Evolutionary conservation across 2,329 filamentous ascomycete species (phyloP).

Genomic region (Fusarium sp.): DNA sequence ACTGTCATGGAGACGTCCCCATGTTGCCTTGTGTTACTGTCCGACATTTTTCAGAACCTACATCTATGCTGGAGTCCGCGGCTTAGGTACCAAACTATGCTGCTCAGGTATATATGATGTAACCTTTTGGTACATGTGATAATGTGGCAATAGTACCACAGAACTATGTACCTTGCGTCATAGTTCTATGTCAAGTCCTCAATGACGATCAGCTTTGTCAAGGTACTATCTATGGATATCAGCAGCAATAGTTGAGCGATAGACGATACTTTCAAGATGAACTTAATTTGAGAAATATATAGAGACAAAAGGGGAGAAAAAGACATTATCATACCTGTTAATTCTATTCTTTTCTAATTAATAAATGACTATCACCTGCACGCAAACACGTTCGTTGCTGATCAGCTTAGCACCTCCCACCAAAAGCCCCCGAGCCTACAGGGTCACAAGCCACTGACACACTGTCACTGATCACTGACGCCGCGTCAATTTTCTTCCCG

Average conservation of each 20-base stretch:
- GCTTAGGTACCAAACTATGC: too few species aligned
- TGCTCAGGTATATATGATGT: slow-evolving; percentile 31
- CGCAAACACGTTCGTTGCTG: slow-evolving; percentile 30
- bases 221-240: neutral
- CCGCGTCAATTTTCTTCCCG: slow-evolving; percentile 50
- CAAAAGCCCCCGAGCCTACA: slow-evolving; percentile 26
- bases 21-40: neutral
- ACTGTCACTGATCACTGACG: slow-evolving; percentile 43
- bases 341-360: slow-evolving; percentile 25
- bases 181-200: slow-evolving; percentile 20
- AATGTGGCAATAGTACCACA: neutral
- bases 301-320: neutral
- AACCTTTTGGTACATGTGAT: slow-evolving; percentile 45
- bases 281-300: slow-evolving; percentile 9
- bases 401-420: slow-evolving; percentile 29
- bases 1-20: neutral
- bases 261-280: neutral
- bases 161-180: slow-evolving; percentile 32
- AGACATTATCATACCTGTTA: slow-evolving; percentile 1
- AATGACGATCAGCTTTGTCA: slow-evolving; percentile 10
- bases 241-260: neutral
- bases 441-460: slow-evolving; percentile 53
- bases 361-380: slow-evolving; percentile 45
- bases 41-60: too few species aligned
- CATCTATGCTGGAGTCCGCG: too few species aligned